Conservation (phyloP, 768 basidiomycete species). For the Phanerodontia chrysosporium region DNA sequence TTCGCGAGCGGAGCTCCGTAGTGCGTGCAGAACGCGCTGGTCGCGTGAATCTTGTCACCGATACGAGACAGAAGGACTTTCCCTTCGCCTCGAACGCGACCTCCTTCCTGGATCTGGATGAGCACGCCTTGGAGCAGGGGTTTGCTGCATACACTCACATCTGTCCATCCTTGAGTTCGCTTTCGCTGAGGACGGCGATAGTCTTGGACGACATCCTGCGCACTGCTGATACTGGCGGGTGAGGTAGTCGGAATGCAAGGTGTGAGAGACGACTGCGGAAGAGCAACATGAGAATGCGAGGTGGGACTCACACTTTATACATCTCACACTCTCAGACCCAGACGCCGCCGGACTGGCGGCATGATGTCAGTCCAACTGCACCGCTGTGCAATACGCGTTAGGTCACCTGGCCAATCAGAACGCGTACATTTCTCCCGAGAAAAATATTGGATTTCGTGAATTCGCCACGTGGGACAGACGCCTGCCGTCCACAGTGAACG, state of each 20-base stretch:
- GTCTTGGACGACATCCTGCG: constrained; percentile 35
- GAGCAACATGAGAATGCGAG: constrained; percentile 5
- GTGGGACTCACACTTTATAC: background rate
- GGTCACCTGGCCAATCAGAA: background rate
- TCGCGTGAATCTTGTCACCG: constrained; percentile 72
- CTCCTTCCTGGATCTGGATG: constrained; percentile 58
- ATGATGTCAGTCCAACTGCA: constrained; percentile 3
- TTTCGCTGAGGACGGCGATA: constrained; percentile 43
- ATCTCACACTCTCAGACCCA: background rate
- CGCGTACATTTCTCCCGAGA: background rate
- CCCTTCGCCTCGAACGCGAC: constrained; percentile 70
- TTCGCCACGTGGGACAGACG: background rate
- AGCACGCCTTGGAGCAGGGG: background rate
- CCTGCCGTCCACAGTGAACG: background rate
- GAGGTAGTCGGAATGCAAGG: background rate
- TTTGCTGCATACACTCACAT: constrained; percentile 34
- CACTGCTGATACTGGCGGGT: background rate
- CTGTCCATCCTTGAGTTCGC: constrained; percentile 50
- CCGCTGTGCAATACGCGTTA: background rate
- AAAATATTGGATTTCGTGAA: background rate
- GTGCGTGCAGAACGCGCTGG: constrained; percentile 84
- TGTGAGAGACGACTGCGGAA: constrained; percentile 4
- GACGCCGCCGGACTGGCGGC: background rate
- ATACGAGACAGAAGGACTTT: constrained; percentile 77
- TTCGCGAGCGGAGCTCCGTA: constrained; percentile 86